Evolutionary conservation across 163 green algal species (phyloP).

Genomic region (Smithsoniella earleae): DNA sequence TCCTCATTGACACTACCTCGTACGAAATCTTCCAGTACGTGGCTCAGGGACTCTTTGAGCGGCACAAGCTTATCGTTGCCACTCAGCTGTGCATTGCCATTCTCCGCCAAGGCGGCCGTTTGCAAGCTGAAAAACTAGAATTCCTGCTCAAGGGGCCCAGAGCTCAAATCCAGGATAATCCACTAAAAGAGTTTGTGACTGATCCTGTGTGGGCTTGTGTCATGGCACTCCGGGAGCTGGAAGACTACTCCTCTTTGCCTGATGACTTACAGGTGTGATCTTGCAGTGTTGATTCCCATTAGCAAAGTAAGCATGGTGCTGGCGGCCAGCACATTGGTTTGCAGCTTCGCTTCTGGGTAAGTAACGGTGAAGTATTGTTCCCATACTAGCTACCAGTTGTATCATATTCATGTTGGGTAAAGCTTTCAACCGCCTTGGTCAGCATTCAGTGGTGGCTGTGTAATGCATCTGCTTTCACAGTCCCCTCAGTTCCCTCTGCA

Average conservation of each 20-base stretch:
- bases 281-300: not conserved
- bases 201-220: conserved; percentile 57
- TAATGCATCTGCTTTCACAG: too few relatives aligned
- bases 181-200: conserved; percentile 67
- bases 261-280: conserved; percentile 57
- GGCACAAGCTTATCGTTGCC: conserved; percentile 84
- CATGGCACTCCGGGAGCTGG: conserved; percentile 58
- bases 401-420: too few relatives aligned
- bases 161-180: conserved; percentile 45
- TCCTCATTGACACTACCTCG: conserved; percentile 64
- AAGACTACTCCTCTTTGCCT: conserved; percentile 67
- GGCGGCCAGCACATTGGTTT: too few relatives aligned
- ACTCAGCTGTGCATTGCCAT: conserved; percentile 79
- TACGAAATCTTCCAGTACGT: conserved; percentile 67
- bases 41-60: conserved; percentile 80
- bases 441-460: too few relatives aligned
- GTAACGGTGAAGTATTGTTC: too few relatives aligned
- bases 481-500: too few relatives aligned
- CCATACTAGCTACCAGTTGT: too few relatives aligned
- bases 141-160: conserved; percentile 67
- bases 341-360: too few relatives aligned
- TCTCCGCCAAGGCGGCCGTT: conserved; percentile 52
- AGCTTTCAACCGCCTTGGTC: too few relatives aligned
- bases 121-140: conserved; percentile 65
- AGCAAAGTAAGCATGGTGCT: too few relatives aligned